These are phyloP conservation scores for Periglandula ipomoeae DNA, from an alignment of 2,329 filamentous ascomycete species.

Conservation along the genomic window DNA sequence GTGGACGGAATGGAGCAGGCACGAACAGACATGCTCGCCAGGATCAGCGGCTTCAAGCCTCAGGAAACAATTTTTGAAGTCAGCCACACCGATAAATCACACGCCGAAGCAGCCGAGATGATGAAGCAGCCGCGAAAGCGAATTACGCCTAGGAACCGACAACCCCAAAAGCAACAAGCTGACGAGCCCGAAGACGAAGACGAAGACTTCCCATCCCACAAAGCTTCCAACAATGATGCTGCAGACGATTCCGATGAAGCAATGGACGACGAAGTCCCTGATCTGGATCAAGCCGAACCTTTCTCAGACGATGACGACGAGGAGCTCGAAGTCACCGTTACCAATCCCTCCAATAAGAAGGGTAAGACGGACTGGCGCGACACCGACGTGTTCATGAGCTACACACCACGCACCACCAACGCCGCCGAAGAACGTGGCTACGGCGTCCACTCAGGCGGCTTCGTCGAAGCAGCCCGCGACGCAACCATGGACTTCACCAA, in stretches of 20 bases:
- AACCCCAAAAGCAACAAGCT: constrained; percentile 31
- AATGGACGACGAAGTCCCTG: constrained; percentile 9
- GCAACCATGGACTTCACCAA: constrained; percentile 88
- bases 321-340: constrained; percentile 63
- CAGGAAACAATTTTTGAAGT: constrained; percentile 96
- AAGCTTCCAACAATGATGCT: constrained; percentile 10
- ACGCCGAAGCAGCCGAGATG: constrained; percentile 59
- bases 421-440: constrained; percentile 86
- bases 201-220: constrained; percentile 10
- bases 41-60: constrained; percentile 81
- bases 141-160: constrained; percentile 49
- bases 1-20: constrained; percentile 58
- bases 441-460: constrained; percentile 80
- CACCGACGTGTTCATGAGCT: constrained; percentile 91
- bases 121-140: constrained; percentile 64
- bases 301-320: constrained; percentile 34
- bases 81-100: constrained; percentile 59
- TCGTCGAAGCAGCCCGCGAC: constrained; percentile 77
- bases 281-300: background rate
- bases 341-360: constrained; percentile 42
- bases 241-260: constrained; percentile 14
- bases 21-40: constrained; percentile 77
- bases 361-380: constrained; percentile 65
- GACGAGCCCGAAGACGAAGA: constrained; percentile 23
- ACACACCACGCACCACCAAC: constrained; percentile 73